Evolutionary conservation across 2,329 filamentous ascomycete species (phyloP).

Genomic region (Trichothecium roseum): DNA sequence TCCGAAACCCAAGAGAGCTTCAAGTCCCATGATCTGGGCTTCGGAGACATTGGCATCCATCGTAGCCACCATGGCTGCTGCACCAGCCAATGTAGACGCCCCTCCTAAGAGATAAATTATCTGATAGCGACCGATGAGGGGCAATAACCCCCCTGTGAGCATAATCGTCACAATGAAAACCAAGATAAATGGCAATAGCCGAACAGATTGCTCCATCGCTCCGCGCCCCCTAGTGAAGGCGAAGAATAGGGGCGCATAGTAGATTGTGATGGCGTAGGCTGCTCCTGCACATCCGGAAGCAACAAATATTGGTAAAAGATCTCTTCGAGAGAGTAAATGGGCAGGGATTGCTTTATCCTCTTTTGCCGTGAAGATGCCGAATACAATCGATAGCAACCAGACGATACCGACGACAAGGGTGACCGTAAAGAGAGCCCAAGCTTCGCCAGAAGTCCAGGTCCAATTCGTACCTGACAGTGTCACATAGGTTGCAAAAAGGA

Average conservation of each 20-base stretch:
- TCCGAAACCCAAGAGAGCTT: conserved; percentile 19
- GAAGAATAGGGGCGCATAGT: conserved; percentile 46
- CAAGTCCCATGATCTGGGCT: conserved; percentile 18
- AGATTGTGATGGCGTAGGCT: conserved; percentile 29
- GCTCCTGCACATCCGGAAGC: conserved; percentile 23
- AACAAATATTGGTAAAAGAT: conserved; percentile 31
- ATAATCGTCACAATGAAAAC: conserved; percentile 24
- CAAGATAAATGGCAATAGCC: conserved; percentile 31
- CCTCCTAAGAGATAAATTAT: conserved; percentile 18
- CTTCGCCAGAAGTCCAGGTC: conserved; percentile 31
- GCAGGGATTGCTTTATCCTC: conserved; percentile 32
- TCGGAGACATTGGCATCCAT: conserved; percentile 13
- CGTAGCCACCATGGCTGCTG: conserved; percentile 13
- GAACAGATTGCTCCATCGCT: conserved; percentile 27
- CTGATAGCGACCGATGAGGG: conserved; percentile 25
- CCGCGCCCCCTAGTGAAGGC: conserved; percentile 35
- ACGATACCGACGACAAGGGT: conserved; percentile 30
- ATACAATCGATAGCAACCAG: conserved; percentile 36
- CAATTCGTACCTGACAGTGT: conserved; percentile 40
- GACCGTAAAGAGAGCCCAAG: conserved; percentile 36
- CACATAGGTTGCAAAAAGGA: conserved; percentile 33
- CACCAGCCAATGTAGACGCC: conserved; percentile 13
- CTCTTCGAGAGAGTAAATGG: conserved; percentile 25
- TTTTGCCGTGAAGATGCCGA: conserved; percentile 30
- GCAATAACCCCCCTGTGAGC: conserved; percentile 25